Base-by-base conservation (phyloP, 495 filamentous ascomycete species). In the Elaphomyces granulatus region DNA sequence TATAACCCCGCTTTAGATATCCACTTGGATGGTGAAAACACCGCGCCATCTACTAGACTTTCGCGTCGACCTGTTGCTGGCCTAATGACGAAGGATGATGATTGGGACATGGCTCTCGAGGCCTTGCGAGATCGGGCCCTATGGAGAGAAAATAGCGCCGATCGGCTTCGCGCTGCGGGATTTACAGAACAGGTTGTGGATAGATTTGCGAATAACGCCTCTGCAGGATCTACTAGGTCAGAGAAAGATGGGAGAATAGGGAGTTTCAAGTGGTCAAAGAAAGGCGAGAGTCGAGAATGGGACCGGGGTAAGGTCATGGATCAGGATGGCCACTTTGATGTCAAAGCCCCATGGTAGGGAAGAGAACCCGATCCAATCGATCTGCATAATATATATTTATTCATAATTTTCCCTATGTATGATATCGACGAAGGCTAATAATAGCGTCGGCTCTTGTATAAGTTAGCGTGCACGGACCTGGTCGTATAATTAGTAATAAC, bases 41-140 rank as follows among this genome's bases (percentile, higher is more conserved):
- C 43, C 9, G 30, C 45, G 9, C 8, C 32, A 8, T 19, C 40
- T 23, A 63, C 60, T 35, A 45, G 49, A 30, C 41, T 44, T n/a
- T 45, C 52, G 23, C 60, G 58, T 32, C 58, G 64, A 15, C 55
- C 56, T 14, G 62, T 66, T 2, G 44, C 56, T 2, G 62, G 59
- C 9, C 54, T 66, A n/a, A 64, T 65, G 62, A 59, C 58, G 1
- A 55, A 52, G 6, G 58, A 67, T 37, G 79, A 80, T 40, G 80
- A 87, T 46, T 95, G 87, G 87, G 83, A 86, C 32, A 70, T 82
- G 43, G 79, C 84, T 9, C 61, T 88, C 2, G 87, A 94, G 59
- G 77, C 78, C 14, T 65, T 81, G 17, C 73, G 82, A n/a, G 87
- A 93, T 49, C 74, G 83, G 2, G 71, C 83, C 47, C 77, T 74